phyloP scores from a whole-genome alignment of 768 basidiomycete genomes.

The Russula sp. region DNA sequence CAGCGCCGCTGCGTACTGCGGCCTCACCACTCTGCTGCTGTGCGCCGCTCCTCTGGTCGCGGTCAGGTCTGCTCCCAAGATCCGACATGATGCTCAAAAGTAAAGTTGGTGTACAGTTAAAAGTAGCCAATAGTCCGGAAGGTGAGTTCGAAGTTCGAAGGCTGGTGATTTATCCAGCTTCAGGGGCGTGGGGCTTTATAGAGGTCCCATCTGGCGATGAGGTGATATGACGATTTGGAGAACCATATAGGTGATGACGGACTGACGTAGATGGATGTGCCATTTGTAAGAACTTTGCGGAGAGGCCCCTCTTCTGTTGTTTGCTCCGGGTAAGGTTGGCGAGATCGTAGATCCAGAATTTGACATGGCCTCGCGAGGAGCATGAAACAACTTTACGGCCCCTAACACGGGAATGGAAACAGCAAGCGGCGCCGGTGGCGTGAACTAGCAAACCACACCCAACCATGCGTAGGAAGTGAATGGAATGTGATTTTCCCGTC shows the following conservation, averaged over 20 bases:
- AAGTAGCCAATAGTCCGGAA: neutral
- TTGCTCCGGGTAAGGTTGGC: neutral
- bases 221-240: neutral
- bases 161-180: too few species aligned
- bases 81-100: constrained; percentile 1
- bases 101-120: neutral
- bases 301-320: neutral
- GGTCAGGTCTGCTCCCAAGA: neutral
- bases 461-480: too few species aligned
- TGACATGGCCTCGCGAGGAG: too few species aligned
- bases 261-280: constrained; percentile 5
- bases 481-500: too few species aligned
- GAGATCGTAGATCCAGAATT: too few species aligned
- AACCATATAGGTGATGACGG: neutral
- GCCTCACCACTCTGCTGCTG: neutral
- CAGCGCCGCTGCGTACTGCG: neutral
- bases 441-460: too few species aligned
- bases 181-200: constrained; percentile 1
- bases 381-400: too few species aligned
- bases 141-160: neutral
- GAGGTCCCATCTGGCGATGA: neutral
- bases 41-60: constrained; percentile 2
- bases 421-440: too few species aligned
- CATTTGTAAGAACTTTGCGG: neutral
- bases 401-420: too few species aligned